Evolutionary conservation across 2,329 filamentous ascomycete genomes (phyloP).

Genomic region (Lachnellula hyalina): DNA sequence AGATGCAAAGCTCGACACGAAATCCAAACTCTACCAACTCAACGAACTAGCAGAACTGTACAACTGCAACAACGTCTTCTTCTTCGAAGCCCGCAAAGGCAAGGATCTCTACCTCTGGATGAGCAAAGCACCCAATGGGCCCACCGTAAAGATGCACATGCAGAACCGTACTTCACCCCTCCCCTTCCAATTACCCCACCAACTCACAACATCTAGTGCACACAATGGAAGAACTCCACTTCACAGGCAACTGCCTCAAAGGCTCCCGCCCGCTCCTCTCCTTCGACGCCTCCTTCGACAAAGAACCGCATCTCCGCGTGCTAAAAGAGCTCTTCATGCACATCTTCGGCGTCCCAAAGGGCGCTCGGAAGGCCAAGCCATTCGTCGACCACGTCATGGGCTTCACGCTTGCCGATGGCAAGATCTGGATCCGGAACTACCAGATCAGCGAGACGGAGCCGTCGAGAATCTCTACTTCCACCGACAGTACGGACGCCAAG

Average conservation of each 20-base stretch:
- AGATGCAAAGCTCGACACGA: constrained; percentile 95
- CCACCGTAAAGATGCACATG: constrained; percentile 63
- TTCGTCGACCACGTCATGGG: constrained; percentile 95
- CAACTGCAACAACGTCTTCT: constrained; percentile 91
- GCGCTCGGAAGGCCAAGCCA: constrained; percentile 84
- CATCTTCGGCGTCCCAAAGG: constrained; percentile 86
- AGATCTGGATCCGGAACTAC: constrained; percentile 94
- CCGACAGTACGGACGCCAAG: constrained; percentile 40
- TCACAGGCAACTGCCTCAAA: constrained; percentile 94
- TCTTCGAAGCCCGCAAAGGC: constrained; percentile 91
- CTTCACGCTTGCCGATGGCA: constrained; percentile 85
- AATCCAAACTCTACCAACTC: constrained; percentile 77
- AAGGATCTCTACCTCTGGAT: constrained; percentile 95
- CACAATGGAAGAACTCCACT: constrained; percentile 95
- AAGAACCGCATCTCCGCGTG: constrained; percentile 70
- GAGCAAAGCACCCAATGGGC: constrained; percentile 70
- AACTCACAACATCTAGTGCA: constrained; percentile 55
- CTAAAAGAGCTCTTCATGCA: constrained; percentile 88
- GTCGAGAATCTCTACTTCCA: constrained; percentile 37
- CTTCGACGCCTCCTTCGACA: constrained; percentile 84
- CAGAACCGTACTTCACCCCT: constrained; percentile 56
- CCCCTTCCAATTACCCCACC: constrained; percentile 10
- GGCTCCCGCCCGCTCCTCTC: constrained; percentile 86
- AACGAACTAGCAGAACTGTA: constrained; percentile 72
- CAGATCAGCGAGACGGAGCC: constrained; percentile 81